Conservation (phyloP, 306 rosid species). For the Ormosia emarginata region DNA sequence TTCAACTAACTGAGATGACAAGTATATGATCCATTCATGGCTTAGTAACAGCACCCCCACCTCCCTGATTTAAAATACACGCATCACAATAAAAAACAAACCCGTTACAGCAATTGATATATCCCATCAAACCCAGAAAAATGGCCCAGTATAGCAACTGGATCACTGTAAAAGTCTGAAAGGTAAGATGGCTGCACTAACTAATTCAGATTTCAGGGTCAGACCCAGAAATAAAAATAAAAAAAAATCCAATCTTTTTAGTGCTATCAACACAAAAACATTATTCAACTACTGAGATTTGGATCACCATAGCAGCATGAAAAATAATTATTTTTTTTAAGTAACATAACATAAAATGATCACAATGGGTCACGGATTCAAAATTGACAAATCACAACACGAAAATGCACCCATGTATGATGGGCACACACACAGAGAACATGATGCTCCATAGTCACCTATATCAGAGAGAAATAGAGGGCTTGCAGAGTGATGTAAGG, state of each 20-base stretch:
- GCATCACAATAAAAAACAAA: neutral
- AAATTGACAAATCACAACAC: neutral
- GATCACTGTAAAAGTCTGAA: neutral
- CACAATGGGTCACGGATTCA: neutral
- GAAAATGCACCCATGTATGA: neutral
- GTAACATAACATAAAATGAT: neutral
- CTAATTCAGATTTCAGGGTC: neutral
- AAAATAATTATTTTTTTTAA: neutral
- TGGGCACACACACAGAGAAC: neutral
- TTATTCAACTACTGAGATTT: neutral
- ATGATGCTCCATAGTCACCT: constrained; percentile 6
- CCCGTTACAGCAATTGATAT: neutral
- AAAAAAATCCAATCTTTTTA: neutral
- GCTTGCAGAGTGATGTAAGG: neutral
- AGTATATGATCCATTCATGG: neutral
- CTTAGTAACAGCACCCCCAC: neutral
- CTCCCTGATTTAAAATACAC: neutral
- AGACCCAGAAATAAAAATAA: neutral
- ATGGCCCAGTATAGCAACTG: neutral
- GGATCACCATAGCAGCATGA: neutral
- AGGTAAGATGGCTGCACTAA: neutral
- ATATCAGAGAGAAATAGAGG: neutral
- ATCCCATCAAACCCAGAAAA: neutral
- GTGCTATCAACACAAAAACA: neutral
- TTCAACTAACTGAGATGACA: neutral